Percentiles rank a stretch among this genome's conserved stretches.
Evolutionary conservation across 441 rosid species (phyloP).

Genomic region (Erodium moschatum): DNA sequence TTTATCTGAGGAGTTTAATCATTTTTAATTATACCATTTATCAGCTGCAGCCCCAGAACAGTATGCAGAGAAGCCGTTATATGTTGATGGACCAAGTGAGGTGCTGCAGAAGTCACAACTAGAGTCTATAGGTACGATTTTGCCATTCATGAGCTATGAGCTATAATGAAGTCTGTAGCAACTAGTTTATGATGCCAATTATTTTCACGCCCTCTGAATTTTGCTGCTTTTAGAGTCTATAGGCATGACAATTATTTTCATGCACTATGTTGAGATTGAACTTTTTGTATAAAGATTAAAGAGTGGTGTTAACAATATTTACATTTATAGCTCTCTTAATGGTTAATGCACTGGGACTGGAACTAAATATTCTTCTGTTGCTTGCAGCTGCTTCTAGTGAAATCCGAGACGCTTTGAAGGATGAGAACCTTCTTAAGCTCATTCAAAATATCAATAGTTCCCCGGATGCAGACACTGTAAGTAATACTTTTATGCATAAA

Average conservation of each 20-base stretch:
- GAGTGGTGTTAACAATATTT: too few species aligned
- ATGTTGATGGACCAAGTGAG: conserved; percentile 35
- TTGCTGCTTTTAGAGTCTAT: too few species aligned
- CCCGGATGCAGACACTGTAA: conserved; percentile 42
- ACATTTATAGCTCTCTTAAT: neutral
- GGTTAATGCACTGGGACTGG: neutral
- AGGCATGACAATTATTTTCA: too few species aligned
- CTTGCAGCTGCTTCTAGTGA: conserved; percentile 58
- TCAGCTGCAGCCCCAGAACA: conserved; percentile 10
- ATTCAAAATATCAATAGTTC: conserved; percentile 48
- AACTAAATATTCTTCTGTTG: neutral
- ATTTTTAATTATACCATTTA: conserved; percentile 3
- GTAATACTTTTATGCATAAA: conserved; percentile 15
- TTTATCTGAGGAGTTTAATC: neutral
- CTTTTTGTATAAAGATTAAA: too few species aligned
- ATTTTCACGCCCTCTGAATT: neutral
- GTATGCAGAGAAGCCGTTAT: conserved; percentile 30
- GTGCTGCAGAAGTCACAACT: conserved; percentile 37
- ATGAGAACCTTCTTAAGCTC: conserved; percentile 51
- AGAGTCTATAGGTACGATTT: conserved; percentile 46
- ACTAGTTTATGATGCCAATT: too few species aligned
- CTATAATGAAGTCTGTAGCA: neutral
- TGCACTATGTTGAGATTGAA: too few species aligned
- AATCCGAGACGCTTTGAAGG: conserved; percentile 46
- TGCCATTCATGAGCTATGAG: neutral